These are phyloP conservation scores for Pholiota adiposa DNA, from an alignment of 1,284 basidiomycete species.

Conservation along the genomic window DNA sequence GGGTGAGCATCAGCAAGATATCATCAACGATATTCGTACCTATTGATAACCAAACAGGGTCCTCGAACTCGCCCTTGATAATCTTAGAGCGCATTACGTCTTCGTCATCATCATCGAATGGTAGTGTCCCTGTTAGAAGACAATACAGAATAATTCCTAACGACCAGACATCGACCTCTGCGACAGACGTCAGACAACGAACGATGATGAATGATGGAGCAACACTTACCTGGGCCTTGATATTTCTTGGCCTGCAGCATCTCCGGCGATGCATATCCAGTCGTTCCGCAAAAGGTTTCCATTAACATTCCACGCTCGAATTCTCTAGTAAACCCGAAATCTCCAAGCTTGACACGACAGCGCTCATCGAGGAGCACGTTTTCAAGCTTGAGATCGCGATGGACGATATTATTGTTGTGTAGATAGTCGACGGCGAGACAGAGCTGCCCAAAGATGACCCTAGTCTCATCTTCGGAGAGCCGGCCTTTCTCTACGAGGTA, in stretches of 20 bases:
- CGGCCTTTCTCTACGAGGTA: conserved; percentile 96
- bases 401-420: conserved; percentile 90
- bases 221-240: conserved; percentile 76
- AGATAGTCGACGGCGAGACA: conserved; percentile 94
- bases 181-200: conserved; percentile 2
- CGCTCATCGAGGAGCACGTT: conserved; percentile 92
- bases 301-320: conserved; percentile 84
- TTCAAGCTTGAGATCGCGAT: conserved; percentile 96
- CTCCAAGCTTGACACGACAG: conserved; percentile 88
- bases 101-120: conserved; percentile 98
- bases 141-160: conserved; percentile 94
- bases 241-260: conserved; percentile 93
- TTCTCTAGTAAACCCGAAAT: conserved; percentile 97
- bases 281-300: conserved; percentile 98
- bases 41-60: conserved; percentile 88
- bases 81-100: conserved; percentile 87
- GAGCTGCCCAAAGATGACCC: conserved; percentile 90
- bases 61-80: conserved; percentile 86
- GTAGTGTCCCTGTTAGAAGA: conserved; percentile 92
- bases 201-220: not conserved
- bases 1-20: conserved; percentile 6
- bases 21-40: conserved; percentile 50
- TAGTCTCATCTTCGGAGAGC: conserved; percentile 82
- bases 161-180: conserved; percentile 98
- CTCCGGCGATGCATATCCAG: conserved; percentile 94